Base-by-base conservation (phyloP, 2,329 filamentous ascomycete genomes). In the Penicillium sp. region DNA sequence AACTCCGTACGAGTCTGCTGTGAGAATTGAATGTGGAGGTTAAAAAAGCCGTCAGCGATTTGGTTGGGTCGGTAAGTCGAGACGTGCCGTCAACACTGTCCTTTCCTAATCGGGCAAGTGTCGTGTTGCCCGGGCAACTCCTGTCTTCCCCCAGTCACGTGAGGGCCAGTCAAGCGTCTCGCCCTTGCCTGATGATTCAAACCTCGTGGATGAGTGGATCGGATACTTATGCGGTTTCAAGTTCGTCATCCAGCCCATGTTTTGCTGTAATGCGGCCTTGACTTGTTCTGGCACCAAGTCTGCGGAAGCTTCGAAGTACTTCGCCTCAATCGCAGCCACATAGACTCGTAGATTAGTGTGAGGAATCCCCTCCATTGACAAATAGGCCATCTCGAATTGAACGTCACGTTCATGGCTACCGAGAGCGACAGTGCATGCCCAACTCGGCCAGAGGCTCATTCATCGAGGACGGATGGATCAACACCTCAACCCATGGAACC, bases 91-190 rank as follows among this genome's bases (percentile, higher is more conserved):
- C 63, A 25, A 38, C 61, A 50, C 15, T 38, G 17, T 20, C 14
- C 28, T 14, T 57, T 45, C 63, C 61, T 5, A 11, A 49, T 58
- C 14, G 35, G 53, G 61, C 34, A 42, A 22, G 20, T n/a, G 7
- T 15, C 12, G 15, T 42, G 63, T 65, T 65, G 59, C 28, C 58
- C 14, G 12, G 54, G 56, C 61, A 65, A 65, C 62, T 7, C 8
- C 15, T n/a, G 6, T 11, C 11, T 41, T 12, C 2, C 14, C 2
- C 17, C 8, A 17, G 20, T 45, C 42, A 45, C 15, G 37, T 22
- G 37, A 34, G 25, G 8, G n/a, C 2, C 11, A 35, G 12, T 31
- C 28, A 14, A 3, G 20, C 15, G 17, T 22, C 2, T 22, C 22
- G 22, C 22, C 22, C 25, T 28, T 28, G 25, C 25, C 25, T 28